Evolutionary conservation across 2,329 filamentous ascomycete genomes (phyloP), one percentile per base, ranked within the genome.

Genomic region (Trichophyton rubrum): DNA sequence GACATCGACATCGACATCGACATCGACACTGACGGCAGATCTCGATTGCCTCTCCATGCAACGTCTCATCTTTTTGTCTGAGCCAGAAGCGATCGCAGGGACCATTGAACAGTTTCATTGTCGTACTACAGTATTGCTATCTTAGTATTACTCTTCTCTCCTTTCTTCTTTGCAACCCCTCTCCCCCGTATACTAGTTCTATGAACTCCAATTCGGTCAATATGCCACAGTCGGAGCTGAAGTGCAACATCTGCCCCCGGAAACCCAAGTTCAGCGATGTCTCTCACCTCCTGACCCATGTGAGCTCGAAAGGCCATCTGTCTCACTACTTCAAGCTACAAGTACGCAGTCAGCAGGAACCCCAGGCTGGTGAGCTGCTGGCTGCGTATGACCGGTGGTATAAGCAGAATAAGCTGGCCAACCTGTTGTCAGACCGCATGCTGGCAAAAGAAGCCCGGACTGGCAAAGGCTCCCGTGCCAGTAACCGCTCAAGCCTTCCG

Each of bases 251-350:
- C 66, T 97, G 92, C 71, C 86, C 88, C 40, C 89, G 86, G 66
- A 82, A 81, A 63, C 89, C 89, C 43, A 82, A 76, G 33, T 96
- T 96, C 75, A 95, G 90, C 60, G 92, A 97, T 73, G 80, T 90
- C 51, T 96, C 91, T 38, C 92, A 96, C 73, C 79, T 96, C 41
- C 82, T 97, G 69, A 97, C 92, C 11, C 92, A 97, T 70, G 84
- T 96, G 64, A 85, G 88, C 62, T 96, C 91, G 65, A 96, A 96
- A 71, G 87, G 88, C n/a, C 92, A 97, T 71, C 78, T 96, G 38
- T 85, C 90, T 62, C 83, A 89, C 70, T 85, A 89, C 68, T 95
- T 91, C 76, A 90, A 89, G 68, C 80, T 90, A 59, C 86, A 89
- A 67, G 83, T 96, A 65, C 83, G 82, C 61, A 83, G 86, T 60